Percentiles rank a stretch among this genome's conserved stretches.
Evolutionary conservation across 2,329 filamentous ascomycete species (phyloP).

Genomic region (Penicillium sp.): DNA sequence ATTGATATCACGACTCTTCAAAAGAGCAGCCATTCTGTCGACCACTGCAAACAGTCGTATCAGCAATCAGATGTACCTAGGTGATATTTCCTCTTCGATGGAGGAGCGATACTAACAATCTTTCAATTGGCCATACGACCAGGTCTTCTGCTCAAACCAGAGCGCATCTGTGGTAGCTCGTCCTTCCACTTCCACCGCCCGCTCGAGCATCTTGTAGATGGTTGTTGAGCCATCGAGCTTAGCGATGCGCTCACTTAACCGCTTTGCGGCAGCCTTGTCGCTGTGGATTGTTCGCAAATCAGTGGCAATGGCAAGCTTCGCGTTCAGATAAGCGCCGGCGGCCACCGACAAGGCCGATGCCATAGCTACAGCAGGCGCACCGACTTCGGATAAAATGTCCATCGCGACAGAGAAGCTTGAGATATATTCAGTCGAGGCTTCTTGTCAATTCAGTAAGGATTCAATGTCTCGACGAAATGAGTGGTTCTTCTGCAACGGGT

Average conservation of each 20-base stretch:
- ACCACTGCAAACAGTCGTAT: constrained; percentile 34
- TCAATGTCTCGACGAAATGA: neutral
- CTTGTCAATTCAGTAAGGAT: neutral
- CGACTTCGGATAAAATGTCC: constrained; percentile 29
- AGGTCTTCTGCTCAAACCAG: constrained; percentile 50
- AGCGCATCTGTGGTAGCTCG: constrained; percentile 40
- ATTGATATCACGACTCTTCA: constrained; percentile 37
- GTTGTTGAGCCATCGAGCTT: constrained; percentile 39
- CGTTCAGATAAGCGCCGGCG: constrained; percentile 43
- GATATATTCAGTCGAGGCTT: neutral
- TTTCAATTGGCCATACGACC: constrained; percentile 47
- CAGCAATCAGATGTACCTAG: neutral
- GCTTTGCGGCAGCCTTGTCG: constrained; percentile 33
- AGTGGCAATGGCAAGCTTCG: constrained; percentile 40
- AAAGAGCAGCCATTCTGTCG: constrained; percentile 43
- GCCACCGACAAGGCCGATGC: constrained; percentile 36
- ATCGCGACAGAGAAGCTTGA: constrained; percentile 11
- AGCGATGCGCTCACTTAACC: constrained; percentile 35
- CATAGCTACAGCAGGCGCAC: constrained; percentile 28
- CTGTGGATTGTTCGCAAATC: constrained; percentile 37
- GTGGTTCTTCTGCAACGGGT: neutral
- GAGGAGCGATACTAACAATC: constrained; percentile 31
- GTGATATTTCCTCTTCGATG: neutral
- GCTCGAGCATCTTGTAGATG: constrained; percentile 44
- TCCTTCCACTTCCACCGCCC: constrained; percentile 39